Percentiles rank a stretch among this genome's conserved stretches.
These are phyloP conservation scores for Xylaria hypoxylon DNA, from an alignment of 2,329 filamentous ascomycete genomes.

Conservation along the genomic window DNA sequence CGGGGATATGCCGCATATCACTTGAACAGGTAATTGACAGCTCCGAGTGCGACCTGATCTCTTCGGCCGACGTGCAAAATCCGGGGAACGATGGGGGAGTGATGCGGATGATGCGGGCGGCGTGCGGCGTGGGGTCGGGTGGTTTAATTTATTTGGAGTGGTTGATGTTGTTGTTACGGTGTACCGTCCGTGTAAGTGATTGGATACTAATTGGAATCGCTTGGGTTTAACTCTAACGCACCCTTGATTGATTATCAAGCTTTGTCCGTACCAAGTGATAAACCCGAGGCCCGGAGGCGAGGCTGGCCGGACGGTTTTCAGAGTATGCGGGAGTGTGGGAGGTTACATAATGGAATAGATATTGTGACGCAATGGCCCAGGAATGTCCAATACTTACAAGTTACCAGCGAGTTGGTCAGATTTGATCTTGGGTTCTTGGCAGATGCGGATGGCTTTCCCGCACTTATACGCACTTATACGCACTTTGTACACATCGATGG, in stretches of 20 bases:
- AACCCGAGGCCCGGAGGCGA: no score
- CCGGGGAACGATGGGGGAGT: background rate
- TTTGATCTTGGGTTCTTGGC: background rate
- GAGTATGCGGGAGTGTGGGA: background rate
- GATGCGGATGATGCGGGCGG: constrained; percentile 6
- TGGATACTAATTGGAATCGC: constrained; percentile 14
- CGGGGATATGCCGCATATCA: background rate
- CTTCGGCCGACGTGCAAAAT: background rate
- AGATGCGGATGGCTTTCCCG: background rate
- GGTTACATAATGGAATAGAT: background rate
- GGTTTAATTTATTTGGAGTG: background rate
- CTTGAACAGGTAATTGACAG: background rate
- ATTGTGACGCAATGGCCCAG: constrained; percentile 13
- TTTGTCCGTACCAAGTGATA: no score
- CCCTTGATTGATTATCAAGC: background rate
- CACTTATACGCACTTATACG: no score
- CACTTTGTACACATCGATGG: no score
- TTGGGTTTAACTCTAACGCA: background rate
- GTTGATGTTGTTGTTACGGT: background rate
- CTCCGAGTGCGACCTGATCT: constrained; percentile 3
- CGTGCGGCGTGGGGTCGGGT: background rate
- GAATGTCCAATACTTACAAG: background rate
- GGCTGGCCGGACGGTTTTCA: background rate
- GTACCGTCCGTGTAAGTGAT: constrained; percentile 10
- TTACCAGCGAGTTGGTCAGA: background rate